Conservation (phyloP, 2,329 filamentous ascomycete genomes). For the Hypoxylon sp. region DNA sequence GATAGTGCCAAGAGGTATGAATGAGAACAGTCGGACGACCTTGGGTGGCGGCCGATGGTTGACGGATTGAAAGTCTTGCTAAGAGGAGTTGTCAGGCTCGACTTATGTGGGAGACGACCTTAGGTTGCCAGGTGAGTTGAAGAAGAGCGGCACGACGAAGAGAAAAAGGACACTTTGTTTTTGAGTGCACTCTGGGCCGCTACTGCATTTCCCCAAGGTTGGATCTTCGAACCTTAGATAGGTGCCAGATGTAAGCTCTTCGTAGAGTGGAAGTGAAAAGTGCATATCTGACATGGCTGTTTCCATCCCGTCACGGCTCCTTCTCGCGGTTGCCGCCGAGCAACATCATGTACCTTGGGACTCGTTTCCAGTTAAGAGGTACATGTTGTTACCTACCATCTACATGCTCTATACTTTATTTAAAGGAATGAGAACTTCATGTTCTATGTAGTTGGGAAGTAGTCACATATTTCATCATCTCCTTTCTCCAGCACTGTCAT, state of each 20-base stretch:
- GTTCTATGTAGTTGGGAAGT: too few relatives aligned
- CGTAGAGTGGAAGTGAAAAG: background rate
- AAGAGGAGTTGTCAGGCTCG: background rate
- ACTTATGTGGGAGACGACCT: background rate
- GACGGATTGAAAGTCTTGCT: background rate
- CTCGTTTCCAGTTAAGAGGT: too few relatives aligned
- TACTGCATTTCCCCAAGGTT: background rate
- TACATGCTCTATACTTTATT: too few relatives aligned
- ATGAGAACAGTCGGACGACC: background rate
- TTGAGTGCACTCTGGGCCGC: background rate
- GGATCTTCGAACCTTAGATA: background rate
- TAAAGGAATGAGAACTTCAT: too few relatives aligned
- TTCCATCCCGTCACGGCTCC: background rate
- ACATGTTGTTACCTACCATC: too few relatives aligned
- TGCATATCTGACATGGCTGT: background rate
- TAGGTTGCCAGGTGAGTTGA: background rate
- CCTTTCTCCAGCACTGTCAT: too few relatives aligned
- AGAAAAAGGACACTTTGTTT: background rate
- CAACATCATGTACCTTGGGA: background rate
- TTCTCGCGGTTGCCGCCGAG: background rate
- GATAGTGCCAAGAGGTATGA: background rate
- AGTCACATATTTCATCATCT: too few relatives aligned
- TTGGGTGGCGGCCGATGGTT: background rate
- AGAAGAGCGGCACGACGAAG: background rate
- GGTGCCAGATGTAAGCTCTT: background rate